A percentile compares a stretch with the other conserved stretches of the same genome.
Conservation (phyloP, 2,329 filamentous ascomycete genomes). For the Furcasterigmium furcatum region DNA sequence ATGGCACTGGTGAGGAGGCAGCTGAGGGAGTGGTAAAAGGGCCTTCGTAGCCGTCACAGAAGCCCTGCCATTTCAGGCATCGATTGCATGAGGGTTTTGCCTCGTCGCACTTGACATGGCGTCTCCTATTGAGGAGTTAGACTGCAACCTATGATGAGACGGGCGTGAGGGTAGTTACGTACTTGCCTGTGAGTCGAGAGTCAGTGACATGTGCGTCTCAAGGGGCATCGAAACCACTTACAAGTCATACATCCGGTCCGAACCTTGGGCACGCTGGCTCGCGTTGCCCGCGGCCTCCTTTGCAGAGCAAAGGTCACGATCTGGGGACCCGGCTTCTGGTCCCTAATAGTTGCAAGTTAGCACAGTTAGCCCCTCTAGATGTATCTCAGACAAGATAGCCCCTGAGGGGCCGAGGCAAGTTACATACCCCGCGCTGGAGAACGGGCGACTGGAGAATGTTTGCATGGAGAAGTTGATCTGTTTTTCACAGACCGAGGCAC, state of each 20-base stretch:
- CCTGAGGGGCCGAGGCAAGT: too few species aligned
- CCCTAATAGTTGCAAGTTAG: neutral
- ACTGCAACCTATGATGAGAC: too few species aligned
- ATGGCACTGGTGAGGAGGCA: neutral
- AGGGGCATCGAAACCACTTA: conserved; percentile 14
- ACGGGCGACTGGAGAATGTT: neutral
- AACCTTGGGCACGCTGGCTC: conserved; percentile 26
- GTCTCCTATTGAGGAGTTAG: conserved; percentile 20
- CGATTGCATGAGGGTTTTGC: conserved; percentile 27
- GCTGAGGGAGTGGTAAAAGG: neutral
- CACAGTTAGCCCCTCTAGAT: conserved; percentile 1
- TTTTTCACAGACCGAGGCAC: neutral
- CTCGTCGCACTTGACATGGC: conserved; percentile 32
- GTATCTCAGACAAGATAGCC: neutral
- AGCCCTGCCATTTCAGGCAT: conserved; percentile 30
- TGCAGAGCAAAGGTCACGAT: conserved; percentile 21
- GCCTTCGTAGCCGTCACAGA: conserved; percentile 25
- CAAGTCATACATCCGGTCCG: conserved; percentile 26
- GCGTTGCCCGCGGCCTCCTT: conserved; percentile 22
- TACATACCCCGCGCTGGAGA: too few species aligned
- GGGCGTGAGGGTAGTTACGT: too few species aligned
- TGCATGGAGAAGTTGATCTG: conserved; percentile 9
- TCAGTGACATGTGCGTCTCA: neutral
- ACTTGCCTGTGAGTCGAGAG: conserved; percentile 20
- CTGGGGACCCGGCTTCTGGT: conserved; percentile 2